Evolutionary conservation across 2,329 filamentous ascomycete species (phyloP).

Genomic region (Camillea tinctor): DNA sequence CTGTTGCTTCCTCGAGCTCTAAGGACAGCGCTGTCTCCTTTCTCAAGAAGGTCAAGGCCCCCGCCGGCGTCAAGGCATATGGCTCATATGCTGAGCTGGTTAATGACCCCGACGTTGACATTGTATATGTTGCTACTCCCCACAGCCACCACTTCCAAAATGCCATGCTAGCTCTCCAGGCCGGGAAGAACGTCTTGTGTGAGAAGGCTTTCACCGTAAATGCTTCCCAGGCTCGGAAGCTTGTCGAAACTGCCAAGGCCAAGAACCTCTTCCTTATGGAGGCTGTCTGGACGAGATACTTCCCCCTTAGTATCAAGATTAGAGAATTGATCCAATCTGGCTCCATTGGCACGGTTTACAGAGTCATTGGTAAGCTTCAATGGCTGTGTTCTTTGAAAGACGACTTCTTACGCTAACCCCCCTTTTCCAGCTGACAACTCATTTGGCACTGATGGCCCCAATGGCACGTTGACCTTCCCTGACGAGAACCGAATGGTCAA

Average conservation of each 20-base stretch:
- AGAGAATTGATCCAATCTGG: slow-evolving; percentile 60
- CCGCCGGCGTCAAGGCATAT: slow-evolving; percentile 67
- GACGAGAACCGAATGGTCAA: slow-evolving; percentile 77
- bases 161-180: slow-evolving; percentile 76
- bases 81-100: slow-evolving; percentile 82
- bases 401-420: neutral
- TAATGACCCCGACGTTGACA: slow-evolving; percentile 74
- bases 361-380: slow-evolving; percentile 55
- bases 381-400: too few relatives aligned
- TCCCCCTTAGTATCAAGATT: slow-evolving; percentile 77
- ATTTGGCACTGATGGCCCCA: slow-evolving; percentile 56
- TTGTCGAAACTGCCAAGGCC: slow-evolving; percentile 68
- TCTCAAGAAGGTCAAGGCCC: slow-evolving; percentile 68
- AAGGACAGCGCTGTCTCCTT: slow-evolving; percentile 69
- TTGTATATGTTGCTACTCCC: slow-evolving; percentile 85
- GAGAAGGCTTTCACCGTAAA: slow-evolving; percentile 90
- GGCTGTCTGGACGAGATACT: slow-evolving; percentile 87
- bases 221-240: slow-evolving; percentile 69
- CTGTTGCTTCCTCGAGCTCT: slow-evolving; percentile 77
- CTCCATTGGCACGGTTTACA: slow-evolving; percentile 59
- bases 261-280: slow-evolving; percentile 81
- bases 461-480: slow-evolving; percentile 56
- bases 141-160: slow-evolving; percentile 95
- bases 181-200: slow-evolving; percentile 84
- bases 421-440: slow-evolving; percentile 53